phyloP scores from a whole-genome alignment of 2,329 filamentous ascomycete species.

The Aspergillus flavus region DNA sequence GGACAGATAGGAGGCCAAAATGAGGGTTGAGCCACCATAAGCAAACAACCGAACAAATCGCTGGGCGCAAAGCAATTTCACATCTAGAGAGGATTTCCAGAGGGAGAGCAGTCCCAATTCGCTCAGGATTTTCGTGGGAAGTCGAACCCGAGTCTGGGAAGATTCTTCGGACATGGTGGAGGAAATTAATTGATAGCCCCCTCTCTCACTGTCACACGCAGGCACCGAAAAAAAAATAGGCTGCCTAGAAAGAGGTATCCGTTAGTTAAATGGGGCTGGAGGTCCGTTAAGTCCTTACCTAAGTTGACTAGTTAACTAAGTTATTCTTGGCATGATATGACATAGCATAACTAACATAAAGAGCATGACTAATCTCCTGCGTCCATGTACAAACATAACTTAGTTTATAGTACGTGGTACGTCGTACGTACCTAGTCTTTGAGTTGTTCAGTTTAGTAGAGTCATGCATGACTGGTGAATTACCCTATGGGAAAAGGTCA shows the following conservation, averaged over 20 bases:
- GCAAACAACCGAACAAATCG: slow-evolving; percentile 61
- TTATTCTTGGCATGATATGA: neutral
- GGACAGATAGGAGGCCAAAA: slow-evolving; percentile 64
- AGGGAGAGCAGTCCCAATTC: slow-evolving; percentile 43
- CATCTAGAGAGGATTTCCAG: slow-evolving; percentile 40
- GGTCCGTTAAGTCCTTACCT: too few species aligned
- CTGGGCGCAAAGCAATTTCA: slow-evolving; percentile 44
- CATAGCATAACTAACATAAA: neutral
- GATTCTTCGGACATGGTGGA: neutral
- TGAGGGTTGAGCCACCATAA: slow-evolving; percentile 63
- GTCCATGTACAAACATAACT: neutral
- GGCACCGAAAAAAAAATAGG: neutral
- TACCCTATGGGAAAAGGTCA: neutral
- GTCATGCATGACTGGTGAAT: neutral
- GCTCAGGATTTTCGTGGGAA: slow-evolving; percentile 20
- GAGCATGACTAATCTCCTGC: too few species aligned
- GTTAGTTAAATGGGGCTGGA: too few species aligned
- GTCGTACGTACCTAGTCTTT: too few species aligned
- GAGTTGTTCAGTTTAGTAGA: neutral
- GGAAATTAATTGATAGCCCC: neutral
- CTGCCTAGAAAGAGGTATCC: neutral
- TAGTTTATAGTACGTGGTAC: too few species aligned
- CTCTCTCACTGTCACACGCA: neutral
- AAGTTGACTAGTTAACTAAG: too few species aligned
- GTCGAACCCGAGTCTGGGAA: neutral